A percentile compares a stretch with the other conserved stretches of the same genome.
Evolutionary conservation across 2,329 filamentous ascomycete species (phyloP).

Genomic region (Aspergillus melleus): DNA sequence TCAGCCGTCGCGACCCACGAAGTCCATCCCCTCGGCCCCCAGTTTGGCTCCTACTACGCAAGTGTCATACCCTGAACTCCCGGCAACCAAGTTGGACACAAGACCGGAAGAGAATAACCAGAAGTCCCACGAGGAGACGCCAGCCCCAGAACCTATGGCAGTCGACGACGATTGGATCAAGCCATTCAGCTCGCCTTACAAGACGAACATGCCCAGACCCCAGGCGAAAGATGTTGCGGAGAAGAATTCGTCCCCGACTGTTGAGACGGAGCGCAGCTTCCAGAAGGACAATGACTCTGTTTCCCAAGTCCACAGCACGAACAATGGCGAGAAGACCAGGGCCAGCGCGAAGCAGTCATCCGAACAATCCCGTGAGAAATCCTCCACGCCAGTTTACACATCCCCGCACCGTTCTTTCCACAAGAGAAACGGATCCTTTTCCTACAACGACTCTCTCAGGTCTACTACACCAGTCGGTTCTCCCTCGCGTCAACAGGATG

Average conservation of each 20-base stretch:
- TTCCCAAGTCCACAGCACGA: slow-evolving; percentile 10
- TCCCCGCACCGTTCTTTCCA: slow-evolving; percentile 52
- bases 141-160: slow-evolving; percentile 21
- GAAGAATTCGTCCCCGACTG: slow-evolving; percentile 27
- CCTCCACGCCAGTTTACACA: slow-evolving; percentile 61
- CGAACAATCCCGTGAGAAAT: slow-evolving; percentile 58
- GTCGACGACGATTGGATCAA: slow-evolving; percentile 62
- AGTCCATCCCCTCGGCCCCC: slow-evolving; percentile 43
- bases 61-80: slow-evolving; percentile 39
- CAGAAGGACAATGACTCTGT: slow-evolving; percentile 12
- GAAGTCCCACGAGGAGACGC: slow-evolving; percentile 24
- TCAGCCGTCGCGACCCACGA: slow-evolving; percentile 46
- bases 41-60: slow-evolving; percentile 29
- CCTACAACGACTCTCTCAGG: slow-evolving; percentile 53
- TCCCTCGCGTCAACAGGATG: slow-evolving; percentile 61
- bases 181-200: slow-evolving; percentile 47
- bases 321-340: slow-evolving; percentile 15
- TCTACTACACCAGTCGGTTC: slow-evolving; percentile 61
- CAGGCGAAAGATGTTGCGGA: slow-evolving; percentile 64
- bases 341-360: slow-evolving; percentile 18
- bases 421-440: slow-evolving; percentile 63
- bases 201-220: slow-evolving; percentile 60
- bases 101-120: slow-evolving; percentile 24
- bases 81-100: slow-evolving; percentile 28
- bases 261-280: slow-evolving; percentile 26